Conservation (phyloP, 164 flowering plant genomes). For the Liriodendron chinense region DNA sequence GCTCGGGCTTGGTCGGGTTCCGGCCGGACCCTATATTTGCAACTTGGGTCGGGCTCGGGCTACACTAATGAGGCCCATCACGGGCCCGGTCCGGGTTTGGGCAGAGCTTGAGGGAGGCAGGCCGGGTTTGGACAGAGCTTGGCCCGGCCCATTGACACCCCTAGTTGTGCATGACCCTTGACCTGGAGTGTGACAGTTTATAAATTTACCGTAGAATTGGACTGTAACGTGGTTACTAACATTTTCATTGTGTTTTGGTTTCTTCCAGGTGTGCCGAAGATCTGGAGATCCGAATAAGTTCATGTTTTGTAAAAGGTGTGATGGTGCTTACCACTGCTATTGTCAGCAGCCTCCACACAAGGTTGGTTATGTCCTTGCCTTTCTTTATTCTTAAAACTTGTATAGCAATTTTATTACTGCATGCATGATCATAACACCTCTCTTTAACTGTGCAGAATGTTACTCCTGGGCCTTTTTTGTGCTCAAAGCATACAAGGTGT, state of each 20-base stretch:
- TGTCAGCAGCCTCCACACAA: constrained; percentile 98
- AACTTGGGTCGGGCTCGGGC: too few relatives aligned
- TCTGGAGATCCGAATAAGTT: constrained; percentile 92
- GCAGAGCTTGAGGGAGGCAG: too few relatives aligned
- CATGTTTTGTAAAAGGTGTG: constrained; percentile 97
- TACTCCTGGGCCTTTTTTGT: constrained; percentile 81
- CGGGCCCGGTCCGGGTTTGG: too few relatives aligned
- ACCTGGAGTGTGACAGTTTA: neutral
- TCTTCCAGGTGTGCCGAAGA: constrained; percentile 73
- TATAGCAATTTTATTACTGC: neutral
- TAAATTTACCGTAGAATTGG: neutral
- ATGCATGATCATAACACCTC: constrained; percentile 5
- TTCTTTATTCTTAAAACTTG: neutral
- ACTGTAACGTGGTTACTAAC: neutral
- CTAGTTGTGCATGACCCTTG: neutral
- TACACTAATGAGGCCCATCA: too few relatives aligned
- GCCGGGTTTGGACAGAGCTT: too few relatives aligned
- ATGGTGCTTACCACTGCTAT: constrained; percentile 94
- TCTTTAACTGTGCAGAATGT: constrained; percentile 59
- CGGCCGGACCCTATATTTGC: too few relatives aligned
- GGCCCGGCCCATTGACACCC: too few relatives aligned
- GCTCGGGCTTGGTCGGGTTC: too few relatives aligned
- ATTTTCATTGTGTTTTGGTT: constrained; percentile 1
- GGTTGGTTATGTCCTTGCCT: constrained; percentile 35
- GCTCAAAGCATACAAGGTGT: constrained; percentile 93